A percentile compares a stretch with the other conserved stretches of the same genome.
Conservation (phyloP, 2,329 filamentous ascomycete species). For the Herpotrichia juniperi region DNA sequence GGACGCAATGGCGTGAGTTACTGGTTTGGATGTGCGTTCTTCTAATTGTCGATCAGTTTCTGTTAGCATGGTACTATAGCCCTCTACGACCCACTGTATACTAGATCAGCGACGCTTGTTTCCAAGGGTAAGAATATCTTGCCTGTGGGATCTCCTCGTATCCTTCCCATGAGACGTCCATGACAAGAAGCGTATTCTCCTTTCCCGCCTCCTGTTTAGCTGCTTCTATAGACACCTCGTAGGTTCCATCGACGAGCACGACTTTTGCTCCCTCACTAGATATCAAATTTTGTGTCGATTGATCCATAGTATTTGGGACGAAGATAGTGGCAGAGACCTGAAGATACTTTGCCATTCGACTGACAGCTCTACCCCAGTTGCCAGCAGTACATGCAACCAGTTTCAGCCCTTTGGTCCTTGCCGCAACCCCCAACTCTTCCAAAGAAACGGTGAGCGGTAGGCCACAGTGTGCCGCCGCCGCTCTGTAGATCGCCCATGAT, state of each 20-base stretch:
- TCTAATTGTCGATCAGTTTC: constrained; percentile 70
- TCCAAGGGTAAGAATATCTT: constrained; percentile 9
- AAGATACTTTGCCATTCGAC: constrained; percentile 69
- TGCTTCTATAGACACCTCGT: constrained; percentile 66
- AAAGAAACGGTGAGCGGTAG: constrained; percentile 52
- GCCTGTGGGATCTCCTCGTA: constrained; percentile 70
- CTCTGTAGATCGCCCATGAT: constrained; percentile 70
- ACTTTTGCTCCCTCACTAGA: constrained; percentile 68
- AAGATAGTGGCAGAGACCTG: constrained; percentile 63
- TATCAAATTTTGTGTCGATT: constrained; percentile 61
- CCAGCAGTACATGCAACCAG: constrained; percentile 74
- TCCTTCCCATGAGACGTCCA: constrained; percentile 71
- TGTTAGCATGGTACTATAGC: constrained; percentile 74
- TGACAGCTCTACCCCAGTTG: constrained; percentile 77
- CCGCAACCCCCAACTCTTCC: constrained; percentile 25
- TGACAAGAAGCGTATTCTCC: constrained; percentile 61
- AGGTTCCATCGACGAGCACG: constrained; percentile 61
- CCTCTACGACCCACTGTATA: constrained; percentile 74
- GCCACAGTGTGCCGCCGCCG: constrained; percentile 54
- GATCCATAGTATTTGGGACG: constrained; percentile 66
- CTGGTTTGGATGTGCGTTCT: constrained; percentile 38
- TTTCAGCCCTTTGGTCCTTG: constrained; percentile 37
- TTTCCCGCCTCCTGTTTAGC: constrained; percentile 53
- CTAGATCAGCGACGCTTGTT: background rate
- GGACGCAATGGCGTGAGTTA: constrained; percentile 65